Base-by-base conservation (phyloP, 1,284 basidiomycete species). In the Sanguinoderma infundibulare region DNA sequence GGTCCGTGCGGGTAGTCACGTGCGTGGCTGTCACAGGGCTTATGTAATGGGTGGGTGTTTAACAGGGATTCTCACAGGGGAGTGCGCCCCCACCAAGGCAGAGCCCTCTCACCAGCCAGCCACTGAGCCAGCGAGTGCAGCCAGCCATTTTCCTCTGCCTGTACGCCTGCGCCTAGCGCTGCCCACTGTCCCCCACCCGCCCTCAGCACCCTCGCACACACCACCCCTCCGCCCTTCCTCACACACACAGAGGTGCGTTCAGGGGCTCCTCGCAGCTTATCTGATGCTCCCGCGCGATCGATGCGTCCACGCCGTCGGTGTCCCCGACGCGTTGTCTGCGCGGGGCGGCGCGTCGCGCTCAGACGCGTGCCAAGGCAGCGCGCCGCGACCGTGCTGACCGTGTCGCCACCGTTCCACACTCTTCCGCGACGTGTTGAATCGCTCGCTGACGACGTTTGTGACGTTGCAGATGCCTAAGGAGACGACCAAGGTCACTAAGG, bases 401-500 rank as follows among this genome's bases (percentile, higher is more conserved):
- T 56, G 28, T 52, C 62, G 61, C 44, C 54, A 32, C 47, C 28
- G 62, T 54, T 67, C 66, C 56, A 56, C 63, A 50, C 51, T 36
- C 53, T 30, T 60, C 32, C 44, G 57, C 55, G 67, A 70, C 72
- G 74, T 76, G 72, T 72, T 63, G 68, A 74, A 74, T 68, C 59
- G 63, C 63, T 51, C 62, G 50, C 75, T 82, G 62, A 82, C 68
- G 28, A 69, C 28, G 47, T 67, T 65, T 72, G 71, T 69, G 68
- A 60, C 71, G 64, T 67, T 74, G 69, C 77, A 89, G 87, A 95
- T 95, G 92, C 92, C 91, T 71, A 94, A 93, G 75, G 91, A 90
- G 78, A 78, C 85, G 60, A 82, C 87, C 62, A 92, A 91, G 79
- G 75, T 88, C 67, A 93, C 88, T 69, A 93, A 90, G 82, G 91